A percentile compares a stretch with the other conserved stretches of the same genome.
These are phyloP conservation scores for Coprinellus micaceus DNA, from an alignment of 768 basidiomycete genomes.

Conservation along the genomic window DNA sequence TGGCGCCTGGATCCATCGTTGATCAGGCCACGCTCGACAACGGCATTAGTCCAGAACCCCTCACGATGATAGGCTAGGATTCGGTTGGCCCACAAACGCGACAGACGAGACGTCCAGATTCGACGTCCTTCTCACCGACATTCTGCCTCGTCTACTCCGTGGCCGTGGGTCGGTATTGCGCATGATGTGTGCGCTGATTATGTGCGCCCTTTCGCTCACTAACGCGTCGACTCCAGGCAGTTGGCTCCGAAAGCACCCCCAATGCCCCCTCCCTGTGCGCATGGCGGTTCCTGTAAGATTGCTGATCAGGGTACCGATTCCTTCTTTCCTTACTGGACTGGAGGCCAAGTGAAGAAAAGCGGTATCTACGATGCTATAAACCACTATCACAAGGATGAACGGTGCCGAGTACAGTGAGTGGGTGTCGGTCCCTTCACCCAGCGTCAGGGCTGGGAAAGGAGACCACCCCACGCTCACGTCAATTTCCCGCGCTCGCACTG, in stretches of 20 bases:
- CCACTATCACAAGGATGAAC: slow-evolving; percentile 23
- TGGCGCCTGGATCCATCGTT: no score
- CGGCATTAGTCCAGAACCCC: no score
- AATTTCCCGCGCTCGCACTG: slow-evolving; percentile 47
- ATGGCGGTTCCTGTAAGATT: slow-evolving; percentile 27
- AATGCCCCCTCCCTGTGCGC: slow-evolving; percentile 34
- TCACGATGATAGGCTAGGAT: no score
- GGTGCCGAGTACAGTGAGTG: slow-evolving; percentile 35
- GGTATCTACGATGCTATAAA: slow-evolving; percentile 35
- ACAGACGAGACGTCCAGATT: slow-evolving; percentile 11
- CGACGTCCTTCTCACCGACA: slow-evolving; percentile 42
- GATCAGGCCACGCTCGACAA: no score
- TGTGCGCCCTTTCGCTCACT: no score
- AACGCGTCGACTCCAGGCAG: slow-evolving; percentile 30
- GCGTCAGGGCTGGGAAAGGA: slow-evolving; percentile 31
- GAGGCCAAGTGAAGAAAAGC: slow-evolving; percentile 38
- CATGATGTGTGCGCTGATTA: slow-evolving; percentile 36
- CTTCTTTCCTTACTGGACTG: slow-evolving; percentile 56
- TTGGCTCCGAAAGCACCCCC: slow-evolving; percentile 29
- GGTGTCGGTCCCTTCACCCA: slow-evolving; percentile 61
- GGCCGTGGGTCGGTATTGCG: slow-evolving; percentile 43
- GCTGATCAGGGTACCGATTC: slow-evolving; percentile 43
- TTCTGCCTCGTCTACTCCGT: slow-evolving; percentile 44
- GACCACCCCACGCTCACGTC: slow-evolving; percentile 60
- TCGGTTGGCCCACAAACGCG: no score